Conservation (phyloP, 352 stramenopile genomes). For the Paralagenidium karlingii region DNA sequence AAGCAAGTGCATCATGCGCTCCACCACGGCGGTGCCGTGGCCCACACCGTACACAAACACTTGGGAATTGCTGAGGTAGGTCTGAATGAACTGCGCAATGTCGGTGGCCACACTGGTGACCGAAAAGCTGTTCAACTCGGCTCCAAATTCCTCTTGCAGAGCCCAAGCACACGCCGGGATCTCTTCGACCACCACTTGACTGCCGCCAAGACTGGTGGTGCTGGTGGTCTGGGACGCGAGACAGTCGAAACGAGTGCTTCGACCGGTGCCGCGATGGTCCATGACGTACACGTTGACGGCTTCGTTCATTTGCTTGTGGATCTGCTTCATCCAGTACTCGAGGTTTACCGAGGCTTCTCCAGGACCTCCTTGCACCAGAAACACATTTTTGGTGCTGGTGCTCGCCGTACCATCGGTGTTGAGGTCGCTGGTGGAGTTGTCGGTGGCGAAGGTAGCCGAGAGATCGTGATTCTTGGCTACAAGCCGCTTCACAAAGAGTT, state of each 20-base stretch:
- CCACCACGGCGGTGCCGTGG: constrained; percentile 48
- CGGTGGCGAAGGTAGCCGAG: no score
- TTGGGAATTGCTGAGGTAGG: constrained; percentile 21
- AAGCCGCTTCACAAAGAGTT: constrained; percentile 13
- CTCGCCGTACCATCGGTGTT: constrained; percentile 9
- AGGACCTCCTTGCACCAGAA: no score
- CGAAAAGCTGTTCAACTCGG: constrained; percentile 32
- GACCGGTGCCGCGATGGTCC: constrained; percentile 14
- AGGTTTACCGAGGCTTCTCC: no score
- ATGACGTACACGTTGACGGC: constrained; percentile 13
- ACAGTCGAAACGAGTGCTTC: constrained; percentile 11
- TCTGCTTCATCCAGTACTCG: constrained; percentile 6
- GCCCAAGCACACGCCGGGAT: constrained; percentile 8
- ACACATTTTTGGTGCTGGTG: no score
- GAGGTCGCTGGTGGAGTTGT: constrained; percentile 8
- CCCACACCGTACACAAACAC: constrained; percentile 55
- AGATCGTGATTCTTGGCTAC: constrained; percentile 2
- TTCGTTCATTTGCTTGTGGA: constrained; percentile 9
- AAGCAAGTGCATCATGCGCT: constrained; percentile 58
- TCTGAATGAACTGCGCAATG: constrained; percentile 34
- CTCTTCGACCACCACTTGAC: no score
- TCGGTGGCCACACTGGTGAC: constrained; percentile 50
- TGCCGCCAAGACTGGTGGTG: not conserved
- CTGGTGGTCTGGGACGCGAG: constrained; percentile 5
- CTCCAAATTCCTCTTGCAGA: constrained; percentile 8